Evolutionary conservation across 2,329 filamentous ascomycete genomes (phyloP), one percentile per base, ranked within the genome.

Genomic region (Anisogramma anomala): DNA sequence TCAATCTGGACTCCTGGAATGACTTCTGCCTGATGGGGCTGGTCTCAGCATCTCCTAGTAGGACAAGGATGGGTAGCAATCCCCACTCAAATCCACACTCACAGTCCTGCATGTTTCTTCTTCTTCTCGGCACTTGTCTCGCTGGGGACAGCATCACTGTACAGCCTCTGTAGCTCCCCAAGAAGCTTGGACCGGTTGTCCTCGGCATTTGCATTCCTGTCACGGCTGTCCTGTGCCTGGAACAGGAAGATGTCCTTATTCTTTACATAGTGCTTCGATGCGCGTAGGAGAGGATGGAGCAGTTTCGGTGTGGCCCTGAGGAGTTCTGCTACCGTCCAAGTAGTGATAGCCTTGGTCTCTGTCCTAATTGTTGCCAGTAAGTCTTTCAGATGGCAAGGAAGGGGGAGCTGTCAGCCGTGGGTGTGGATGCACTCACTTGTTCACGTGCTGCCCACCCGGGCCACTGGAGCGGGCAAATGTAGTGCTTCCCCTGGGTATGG

Each of bases 401-500:
- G 5, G 10, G 25, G 17, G n/a, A n/a, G n/a, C n/a, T n/a, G n/a
- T n/a, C n/a, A n/a, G n/a, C n/a, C n/a, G n/a, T n/a, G n/a, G n/a
- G n/a, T n/a, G n/a, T n/a, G n/a, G n/a, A 23, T 14, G 51, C 14
- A 55, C 66, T 39, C 52, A 77, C 74, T 77, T 78, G 53, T 78
- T 78, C 23, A 77, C 73, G 51, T 78, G 72, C 49, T 78, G 74
- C 2, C 74, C 74, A 10, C 74, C 74, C 2, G 74, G 73, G 0
- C 74, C 74, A 49, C 72, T 76, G 3, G 74, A 77, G n/a, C 74
- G 64, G 2, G 74, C 66, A 53, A 66, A 77, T 9, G 59, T 67
- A 4, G 70, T 77, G 33, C 56, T 66, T 7, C 72, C 74, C 40
- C 58, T 63, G 11, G 74, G 74, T 2, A 78, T 52, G 17, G 52